phyloP scores from a whole-genome alignment of 73 alveolate genomes.

The Halteria grandinella region DNA sequence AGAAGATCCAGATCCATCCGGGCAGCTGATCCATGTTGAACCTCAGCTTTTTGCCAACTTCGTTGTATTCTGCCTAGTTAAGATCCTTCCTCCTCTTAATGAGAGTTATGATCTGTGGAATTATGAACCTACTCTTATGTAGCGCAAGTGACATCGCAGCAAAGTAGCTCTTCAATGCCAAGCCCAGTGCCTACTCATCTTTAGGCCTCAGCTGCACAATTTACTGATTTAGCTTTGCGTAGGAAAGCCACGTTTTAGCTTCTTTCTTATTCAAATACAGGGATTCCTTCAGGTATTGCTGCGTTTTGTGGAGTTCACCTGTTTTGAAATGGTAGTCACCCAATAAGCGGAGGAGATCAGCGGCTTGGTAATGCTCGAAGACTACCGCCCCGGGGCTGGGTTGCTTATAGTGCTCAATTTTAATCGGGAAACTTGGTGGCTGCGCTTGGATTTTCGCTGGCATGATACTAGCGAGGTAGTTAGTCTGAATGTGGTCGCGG shows the following conservation, averaged over 20 bases:
- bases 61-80: neutral
- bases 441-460: no score
- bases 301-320: slow-evolving; percentile 1
- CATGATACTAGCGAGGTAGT: no score
- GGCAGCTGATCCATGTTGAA: slow-evolving; percentile 49
- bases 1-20: slow-evolving; percentile 64
- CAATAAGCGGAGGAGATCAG: slow-evolving; percentile 6
- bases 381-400: no score
- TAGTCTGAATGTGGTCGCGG: neutral
- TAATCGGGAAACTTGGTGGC: no score
- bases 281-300: slow-evolving; percentile 7
- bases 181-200: slow-evolving; percentile 4
- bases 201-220: slow-evolving; percentile 2
- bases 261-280: slow-evolving; percentile 26
- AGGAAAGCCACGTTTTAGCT: slow-evolving; percentile 46
- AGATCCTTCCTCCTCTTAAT: slow-evolving; percentile 35
- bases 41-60: neutral
- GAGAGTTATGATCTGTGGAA: slow-evolving; percentile 21
- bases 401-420: no score
- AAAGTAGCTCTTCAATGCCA: slow-evolving; percentile 23
- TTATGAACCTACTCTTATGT: slow-evolving; percentile 12
- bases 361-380: slow-evolving; percentile 39
- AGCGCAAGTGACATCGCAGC: neutral
- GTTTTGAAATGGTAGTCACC: slow-evolving; percentile 23
- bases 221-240: slow-evolving; percentile 38